Conservation (phyloP, 306 rosid genomes). For the Spatholobus suberectus region DNA sequence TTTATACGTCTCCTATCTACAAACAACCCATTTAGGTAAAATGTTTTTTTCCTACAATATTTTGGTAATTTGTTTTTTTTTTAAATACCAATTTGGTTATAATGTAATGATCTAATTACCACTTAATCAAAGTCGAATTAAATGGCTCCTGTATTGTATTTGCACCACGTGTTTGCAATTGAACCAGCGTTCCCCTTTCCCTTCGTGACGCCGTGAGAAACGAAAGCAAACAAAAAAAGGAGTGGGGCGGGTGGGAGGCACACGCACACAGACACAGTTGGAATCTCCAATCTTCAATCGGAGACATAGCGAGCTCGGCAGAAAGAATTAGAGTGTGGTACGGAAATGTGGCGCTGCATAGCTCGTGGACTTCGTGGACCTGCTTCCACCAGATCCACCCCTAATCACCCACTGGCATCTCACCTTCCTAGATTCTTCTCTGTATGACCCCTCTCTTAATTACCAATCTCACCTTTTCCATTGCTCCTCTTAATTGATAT, state of each 20-base stretch:
- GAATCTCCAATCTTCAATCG: background rate
- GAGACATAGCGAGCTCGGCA: background rate
- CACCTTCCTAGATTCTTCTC: slow-evolving; percentile 72
- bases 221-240: background rate
- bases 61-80: too few species aligned
- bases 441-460: slow-evolving; percentile 43
- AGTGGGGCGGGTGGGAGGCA: background rate
- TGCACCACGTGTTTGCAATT: background rate
- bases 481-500: background rate
- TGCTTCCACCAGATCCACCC: slow-evolving; percentile 55
- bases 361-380: slow-evolving; percentile 71
- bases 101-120: too few species aligned
- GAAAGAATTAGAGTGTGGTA: background rate
- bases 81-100: too few species aligned
- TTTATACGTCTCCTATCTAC: too few species aligned
- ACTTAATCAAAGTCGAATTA: background rate
- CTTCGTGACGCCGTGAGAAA: slow-evolving; percentile 5
- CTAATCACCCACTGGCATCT: slow-evolving; percentile 62
- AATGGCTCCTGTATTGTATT: background rate
- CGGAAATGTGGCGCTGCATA: slow-evolving; percentile 84
- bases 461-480: slow-evolving; percentile 13
- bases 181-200: background rate
- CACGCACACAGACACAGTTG: background rate
- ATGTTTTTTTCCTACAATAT: too few species aligned
- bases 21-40: too few species aligned